Evolutionary conservation across 108 stramenopile species (phyloP).

Genomic region (Conticribra weissflogii): DNA sequence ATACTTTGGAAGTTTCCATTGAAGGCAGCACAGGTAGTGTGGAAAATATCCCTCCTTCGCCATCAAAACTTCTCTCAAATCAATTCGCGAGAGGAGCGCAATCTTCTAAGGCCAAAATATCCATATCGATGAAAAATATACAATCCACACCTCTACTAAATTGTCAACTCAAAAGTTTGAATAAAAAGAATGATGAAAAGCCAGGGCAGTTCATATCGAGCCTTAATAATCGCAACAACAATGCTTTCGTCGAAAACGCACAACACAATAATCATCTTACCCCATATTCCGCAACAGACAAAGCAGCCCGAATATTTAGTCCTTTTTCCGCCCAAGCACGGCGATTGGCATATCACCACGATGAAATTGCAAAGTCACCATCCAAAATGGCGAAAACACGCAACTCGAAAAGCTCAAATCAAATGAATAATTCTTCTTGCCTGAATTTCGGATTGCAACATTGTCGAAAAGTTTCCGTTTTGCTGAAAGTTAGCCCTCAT

Average conservation of each 20-base stretch:
- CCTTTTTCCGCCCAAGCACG: constrained; percentile 4
- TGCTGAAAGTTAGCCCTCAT: constrained; percentile 29
- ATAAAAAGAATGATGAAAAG: too few relatives aligned
- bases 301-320: constrained; percentile 3
- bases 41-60: not conserved
- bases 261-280: too few relatives aligned
- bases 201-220: too few relatives aligned
- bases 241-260: too few relatives aligned
- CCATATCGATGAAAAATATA: not conserved
- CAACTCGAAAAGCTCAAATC: not conserved
- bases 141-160: not conserved
- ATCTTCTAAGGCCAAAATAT: too few relatives aligned
- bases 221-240: too few relatives aligned
- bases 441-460: constrained; percentile 13
- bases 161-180: too few relatives aligned
- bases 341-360: not conserved
- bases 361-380: not conserved
- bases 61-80: not conserved
- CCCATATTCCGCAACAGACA: not conserved
- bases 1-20: not conserved
- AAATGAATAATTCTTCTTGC: not conserved
- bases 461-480: constrained; percentile 32
- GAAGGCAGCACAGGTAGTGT: not conserved
- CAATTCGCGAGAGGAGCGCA: not conserved
- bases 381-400: not conserved